These are phyloP conservation scores for Fomitopsis palustris DNA, from an alignment of 1,284 basidiomycete species.

Conservation along the genomic window DNA sequence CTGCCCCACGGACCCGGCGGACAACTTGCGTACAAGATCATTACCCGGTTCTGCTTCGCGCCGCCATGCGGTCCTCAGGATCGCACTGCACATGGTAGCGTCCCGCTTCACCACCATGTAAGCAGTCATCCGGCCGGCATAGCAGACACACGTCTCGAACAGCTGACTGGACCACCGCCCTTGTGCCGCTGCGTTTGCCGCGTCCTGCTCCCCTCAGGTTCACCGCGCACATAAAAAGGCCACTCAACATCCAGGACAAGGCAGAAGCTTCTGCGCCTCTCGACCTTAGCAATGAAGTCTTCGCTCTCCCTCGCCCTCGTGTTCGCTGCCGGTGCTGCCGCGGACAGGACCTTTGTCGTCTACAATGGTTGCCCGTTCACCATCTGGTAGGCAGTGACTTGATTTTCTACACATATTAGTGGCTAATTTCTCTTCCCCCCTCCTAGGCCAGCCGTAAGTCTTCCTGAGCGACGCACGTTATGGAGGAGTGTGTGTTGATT, in stretches of 20 bases:
- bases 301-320: conserved; percentile 8
- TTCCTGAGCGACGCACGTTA: not conserved
- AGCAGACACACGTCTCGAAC: not conserved
- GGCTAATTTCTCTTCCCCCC: too few relatives aligned
- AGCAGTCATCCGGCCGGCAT: not conserved
- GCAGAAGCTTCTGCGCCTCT: not conserved
- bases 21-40: not conserved
- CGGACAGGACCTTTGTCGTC: conserved; percentile 23
- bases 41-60: not conserved
- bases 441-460: conserved; percentile 30
- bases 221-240: not conserved
- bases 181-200: not conserved
- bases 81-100: not conserved
- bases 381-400: conserved; percentile 22
- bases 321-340: conserved; percentile 6
- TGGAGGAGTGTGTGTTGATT: not conserved
- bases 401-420: not conserved
- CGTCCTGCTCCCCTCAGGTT: not conserved
- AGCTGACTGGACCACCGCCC: not conserved
- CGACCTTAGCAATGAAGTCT: conserved; percentile 9
- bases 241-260: not conserved
- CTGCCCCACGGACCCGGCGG: not conserved
- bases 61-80: not conserved
- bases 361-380: conserved; percentile 30
- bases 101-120: not conserved